Percentiles rank a stretch among this genome's conserved stretches.
phyloP scores from a whole-genome alignment of 148 eudicot species.

The Fagopyrum esculentum region DNA sequence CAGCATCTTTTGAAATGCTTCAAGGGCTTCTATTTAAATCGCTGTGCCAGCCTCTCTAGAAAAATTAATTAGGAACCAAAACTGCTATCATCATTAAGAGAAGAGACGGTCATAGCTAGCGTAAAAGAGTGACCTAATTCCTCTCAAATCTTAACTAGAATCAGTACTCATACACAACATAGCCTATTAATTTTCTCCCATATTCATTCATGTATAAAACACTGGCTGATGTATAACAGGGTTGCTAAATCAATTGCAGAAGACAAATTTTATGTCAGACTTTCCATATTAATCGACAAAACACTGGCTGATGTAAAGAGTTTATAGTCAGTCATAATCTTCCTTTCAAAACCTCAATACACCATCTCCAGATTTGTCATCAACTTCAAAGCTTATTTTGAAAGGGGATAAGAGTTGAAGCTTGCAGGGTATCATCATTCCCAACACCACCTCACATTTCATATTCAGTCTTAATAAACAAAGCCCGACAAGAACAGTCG shows the following conservation, averaged over 20 bases:
- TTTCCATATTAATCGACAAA: not conserved
- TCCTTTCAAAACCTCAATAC: not conserved
- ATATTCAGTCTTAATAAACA: not conserved
- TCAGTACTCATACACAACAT: not conserved
- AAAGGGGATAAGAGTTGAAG: not conserved
- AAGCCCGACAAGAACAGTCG: not conserved
- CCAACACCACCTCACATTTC: not conserved
- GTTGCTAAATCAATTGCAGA: not conserved
- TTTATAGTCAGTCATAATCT: not conserved
- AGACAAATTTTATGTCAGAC: too few species aligned
- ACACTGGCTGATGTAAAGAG: not conserved
- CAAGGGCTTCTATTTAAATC: not conserved
- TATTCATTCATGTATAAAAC: not conserved
- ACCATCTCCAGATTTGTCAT: not conserved
- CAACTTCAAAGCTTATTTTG: conserved; percentile 1
- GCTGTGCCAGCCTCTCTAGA: not conserved
- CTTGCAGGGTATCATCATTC: not conserved
- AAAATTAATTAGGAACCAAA: not conserved
- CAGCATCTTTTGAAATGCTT: not conserved
- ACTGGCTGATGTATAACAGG: too few species aligned
- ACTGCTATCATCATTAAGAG: not conserved
- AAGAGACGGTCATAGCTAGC: not conserved
- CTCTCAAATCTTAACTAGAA: not conserved
- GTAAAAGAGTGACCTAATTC: not conserved
- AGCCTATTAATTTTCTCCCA: not conserved